Evolutionary conservation across 805 yeast species (phyloP).

Genomic region (Brettanomyces bruxellensis): DNA sequence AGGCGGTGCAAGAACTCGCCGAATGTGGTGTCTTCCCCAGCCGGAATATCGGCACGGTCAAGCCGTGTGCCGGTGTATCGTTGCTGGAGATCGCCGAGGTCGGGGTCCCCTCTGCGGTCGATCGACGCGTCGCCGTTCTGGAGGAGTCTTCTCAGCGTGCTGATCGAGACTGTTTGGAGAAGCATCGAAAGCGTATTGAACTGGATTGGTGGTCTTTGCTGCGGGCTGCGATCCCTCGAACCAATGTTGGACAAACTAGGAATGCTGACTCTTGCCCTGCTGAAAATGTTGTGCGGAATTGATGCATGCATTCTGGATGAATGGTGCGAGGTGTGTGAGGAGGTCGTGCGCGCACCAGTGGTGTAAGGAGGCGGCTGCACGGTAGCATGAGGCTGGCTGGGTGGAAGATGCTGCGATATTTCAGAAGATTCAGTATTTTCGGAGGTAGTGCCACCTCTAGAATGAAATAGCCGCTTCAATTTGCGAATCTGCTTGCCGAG

Average conservation of each 20-base stretch:
- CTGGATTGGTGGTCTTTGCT: slow-evolving; percentile 6
- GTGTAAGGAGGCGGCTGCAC: too few relatives aligned
- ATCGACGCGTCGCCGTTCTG: neutral
- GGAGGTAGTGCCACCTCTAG: too few relatives aligned
- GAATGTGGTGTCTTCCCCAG: slow-evolving; percentile 29
- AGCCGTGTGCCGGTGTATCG: slow-evolving; percentile 14
- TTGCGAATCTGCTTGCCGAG: too few relatives aligned
- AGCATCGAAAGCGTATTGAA: slow-evolving; percentile 19
- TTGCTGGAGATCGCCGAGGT: slow-evolving; percentile 1
- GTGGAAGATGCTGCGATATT: too few relatives aligned
- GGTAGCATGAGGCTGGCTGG: neutral
- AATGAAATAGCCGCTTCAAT: too few relatives aligned
- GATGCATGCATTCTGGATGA: too few relatives aligned
- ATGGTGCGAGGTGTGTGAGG: neutral
- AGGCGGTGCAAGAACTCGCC: slow-evolving; percentile 32
- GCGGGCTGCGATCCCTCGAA: neutral
- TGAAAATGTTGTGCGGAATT: neutral
- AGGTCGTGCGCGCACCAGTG: neutral
- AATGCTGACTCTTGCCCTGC: neutral
- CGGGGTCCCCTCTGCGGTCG: neutral
- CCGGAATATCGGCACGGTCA: slow-evolving; percentile 8
- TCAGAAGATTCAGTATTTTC: too few relatives aligned
- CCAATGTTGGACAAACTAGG: neutral
- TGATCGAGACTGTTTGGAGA: slow-evolving; percentile 20
- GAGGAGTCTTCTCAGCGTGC: slow-evolving; percentile 17